Evolutionary conservation across 2,329 filamentous ascomycete genomes (phyloP).

Genomic region (Alternaria metachromatica): DNA sequence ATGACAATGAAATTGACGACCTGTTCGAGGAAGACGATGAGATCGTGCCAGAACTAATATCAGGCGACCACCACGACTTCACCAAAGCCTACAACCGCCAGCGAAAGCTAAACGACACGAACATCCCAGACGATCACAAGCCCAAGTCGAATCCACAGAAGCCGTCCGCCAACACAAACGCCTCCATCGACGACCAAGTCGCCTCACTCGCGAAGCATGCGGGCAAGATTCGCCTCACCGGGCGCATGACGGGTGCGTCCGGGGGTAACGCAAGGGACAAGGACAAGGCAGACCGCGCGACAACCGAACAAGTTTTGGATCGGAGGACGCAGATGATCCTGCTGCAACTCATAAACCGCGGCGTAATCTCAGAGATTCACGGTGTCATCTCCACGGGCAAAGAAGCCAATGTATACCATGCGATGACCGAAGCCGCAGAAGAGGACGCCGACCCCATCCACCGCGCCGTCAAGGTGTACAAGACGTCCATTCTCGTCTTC

Average conservation of each 20-base stretch:
- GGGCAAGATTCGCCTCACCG: conserved; percentile 79
- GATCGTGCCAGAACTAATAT: conserved; percentile 62
- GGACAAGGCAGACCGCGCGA: conserved; percentile 92
- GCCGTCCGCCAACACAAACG: conserved; percentile 77
- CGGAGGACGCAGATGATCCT: conserved; percentile 94
- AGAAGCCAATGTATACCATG: conserved; percentile 97
- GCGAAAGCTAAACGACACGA: conserved; percentile 67
- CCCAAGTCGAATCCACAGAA: conserved; percentile 74
- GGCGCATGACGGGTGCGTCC: conserved; percentile 59
- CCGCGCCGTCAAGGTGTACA: conserved; percentile 97
- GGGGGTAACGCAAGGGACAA: conserved; percentile 62
- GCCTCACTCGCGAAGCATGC: conserved; percentile 84
- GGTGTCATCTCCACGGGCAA: conserved; percentile 96
- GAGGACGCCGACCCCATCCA: conserved; percentile 61
- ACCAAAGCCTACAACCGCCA: conserved; percentile 91
- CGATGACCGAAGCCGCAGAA: conserved; percentile 68
- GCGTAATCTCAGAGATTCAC: conserved; percentile 87
- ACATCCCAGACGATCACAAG: conserved; percentile 59
- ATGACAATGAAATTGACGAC: conserved; percentile 70
- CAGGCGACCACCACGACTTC: conserved; percentile 69
- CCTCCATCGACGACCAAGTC: conserved; percentile 86
- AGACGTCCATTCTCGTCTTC: conserved; percentile 96
- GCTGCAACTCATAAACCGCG: conserved; percentile 92
- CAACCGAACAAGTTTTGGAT: conserved; percentile 92
- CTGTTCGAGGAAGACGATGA: conserved; percentile 65